Percentiles rank a stretch among this genome's conserved stretches.
phyloP scores from a whole-genome alignment of 257 asterid species.

The Plantago major region DNA sequence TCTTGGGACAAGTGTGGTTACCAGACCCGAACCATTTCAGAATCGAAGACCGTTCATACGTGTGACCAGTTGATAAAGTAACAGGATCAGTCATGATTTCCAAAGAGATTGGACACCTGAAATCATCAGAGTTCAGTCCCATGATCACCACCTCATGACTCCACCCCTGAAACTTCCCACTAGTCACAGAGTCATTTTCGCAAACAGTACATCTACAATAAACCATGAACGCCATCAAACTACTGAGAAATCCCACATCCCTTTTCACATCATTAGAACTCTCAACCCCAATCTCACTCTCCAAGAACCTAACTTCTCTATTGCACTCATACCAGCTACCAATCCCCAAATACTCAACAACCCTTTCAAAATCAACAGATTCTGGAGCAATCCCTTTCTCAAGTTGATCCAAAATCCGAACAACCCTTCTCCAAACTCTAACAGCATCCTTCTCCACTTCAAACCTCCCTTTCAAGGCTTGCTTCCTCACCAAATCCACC shows the following conservation, averaged over 20 bases:
- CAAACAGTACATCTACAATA: constrained; percentile 59
- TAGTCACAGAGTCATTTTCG: constrained; percentile 15
- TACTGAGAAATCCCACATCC: constrained; percentile 32
- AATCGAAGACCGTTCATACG: constrained; percentile 74
- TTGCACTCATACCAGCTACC: constrained; percentile 57
- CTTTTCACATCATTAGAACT: constrained; percentile 34
- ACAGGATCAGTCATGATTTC: constrained; percentile 87
- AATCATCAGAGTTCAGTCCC: constrained; percentile 58
- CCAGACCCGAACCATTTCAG: constrained; percentile 70
- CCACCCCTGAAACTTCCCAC: not conserved
- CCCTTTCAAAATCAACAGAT: constrained; percentile 36
- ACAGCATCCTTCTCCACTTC: constrained; percentile 46
- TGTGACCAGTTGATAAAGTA: constrained; percentile 70
- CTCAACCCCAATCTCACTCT: constrained; percentile 38
- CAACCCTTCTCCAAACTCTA: constrained; percentile 26
- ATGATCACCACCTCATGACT: constrained; percentile 18
- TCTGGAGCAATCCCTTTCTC: constrained; percentile 45
- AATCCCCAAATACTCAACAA: constrained; percentile 53
- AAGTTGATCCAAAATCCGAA: constrained; percentile 27
- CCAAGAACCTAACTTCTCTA: constrained; percentile 49
- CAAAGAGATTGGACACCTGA: constrained; percentile 74
- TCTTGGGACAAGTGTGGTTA: constrained; percentile 71
- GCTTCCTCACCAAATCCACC: constrained; percentile 48
- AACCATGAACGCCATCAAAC: constrained; percentile 49
- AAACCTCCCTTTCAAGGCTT: constrained; percentile 32